Evolutionary conservation across 208 protist genomes (phyloP).

Genomic region (Leishmania tropica): DNA sequence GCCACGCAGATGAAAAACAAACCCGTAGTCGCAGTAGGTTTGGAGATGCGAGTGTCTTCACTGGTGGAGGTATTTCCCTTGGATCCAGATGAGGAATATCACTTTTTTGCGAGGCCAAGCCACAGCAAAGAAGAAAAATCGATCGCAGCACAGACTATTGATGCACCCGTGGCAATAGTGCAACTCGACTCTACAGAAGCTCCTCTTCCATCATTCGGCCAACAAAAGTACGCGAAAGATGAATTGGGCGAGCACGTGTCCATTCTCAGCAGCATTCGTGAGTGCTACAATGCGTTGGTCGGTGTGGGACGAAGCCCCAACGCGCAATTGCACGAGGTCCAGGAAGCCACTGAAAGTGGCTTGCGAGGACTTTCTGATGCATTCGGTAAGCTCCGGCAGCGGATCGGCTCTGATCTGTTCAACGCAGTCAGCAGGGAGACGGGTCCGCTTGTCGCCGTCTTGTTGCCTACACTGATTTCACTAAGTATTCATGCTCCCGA

Average conservation of each 20-base stretch:
- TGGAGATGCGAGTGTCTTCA: not conserved
- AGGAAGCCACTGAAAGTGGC: conserved; percentile 56
- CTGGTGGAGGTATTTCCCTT: conserved; percentile 14
- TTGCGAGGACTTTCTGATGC: conserved; percentile 45
- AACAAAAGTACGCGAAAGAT: conserved; percentile 42
- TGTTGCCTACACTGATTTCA: conserved; percentile 58
- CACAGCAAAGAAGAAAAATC: not conserved
- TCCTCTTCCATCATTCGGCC: conserved; percentile 36
- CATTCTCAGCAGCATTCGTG: conserved; percentile 52
- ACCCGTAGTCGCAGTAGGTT: not conserved
- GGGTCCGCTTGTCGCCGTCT: conserved; percentile 43
- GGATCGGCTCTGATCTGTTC: conserved; percentile 29
- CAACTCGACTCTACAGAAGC: not conserved
- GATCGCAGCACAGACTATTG: not conserved
- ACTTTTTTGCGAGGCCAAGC: conserved; percentile 12
- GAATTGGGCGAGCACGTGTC: conserved; percentile 43
- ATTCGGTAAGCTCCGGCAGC: conserved; percentile 25
- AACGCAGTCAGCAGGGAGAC: conserved; percentile 33
- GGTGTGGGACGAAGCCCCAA: conserved; percentile 59
- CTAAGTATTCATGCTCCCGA: conserved; percentile 70
- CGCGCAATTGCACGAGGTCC: conserved; percentile 70
- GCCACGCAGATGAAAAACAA: not conserved
- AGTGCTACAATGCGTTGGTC: conserved; percentile 65
- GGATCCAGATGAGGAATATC: conserved; percentile 31
- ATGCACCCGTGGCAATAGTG: not conserved